Conservation (phyloP, 225 moss, liverwort and hornwort species). For the Sphagnum contortum region DNA sequence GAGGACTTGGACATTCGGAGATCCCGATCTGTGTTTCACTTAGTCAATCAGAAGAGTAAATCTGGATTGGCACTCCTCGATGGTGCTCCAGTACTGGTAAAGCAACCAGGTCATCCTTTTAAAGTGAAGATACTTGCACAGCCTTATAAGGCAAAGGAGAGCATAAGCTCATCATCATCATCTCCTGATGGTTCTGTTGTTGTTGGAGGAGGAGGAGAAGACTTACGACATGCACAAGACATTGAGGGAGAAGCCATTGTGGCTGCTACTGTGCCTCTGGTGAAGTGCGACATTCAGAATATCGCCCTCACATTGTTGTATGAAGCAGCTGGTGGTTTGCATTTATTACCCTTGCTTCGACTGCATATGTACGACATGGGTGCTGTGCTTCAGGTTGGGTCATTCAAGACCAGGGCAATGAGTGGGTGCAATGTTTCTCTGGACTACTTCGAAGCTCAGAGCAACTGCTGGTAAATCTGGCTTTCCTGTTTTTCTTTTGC, state of each 20-base stretch:
- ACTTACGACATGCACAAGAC: constrained; percentile 5
- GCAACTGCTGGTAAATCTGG: constrained; percentile 60
- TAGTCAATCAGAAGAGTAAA: constrained; percentile 89
- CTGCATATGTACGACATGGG: constrained; percentile 60
- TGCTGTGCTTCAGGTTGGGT: constrained; percentile 72
- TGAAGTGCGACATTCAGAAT: constrained; percentile 61
- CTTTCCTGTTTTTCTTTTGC: too few species aligned
- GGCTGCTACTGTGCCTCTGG: constrained; percentile 70
- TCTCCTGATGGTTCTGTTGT: too few species aligned
- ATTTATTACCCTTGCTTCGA: constrained; percentile 76
- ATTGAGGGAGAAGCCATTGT: constrained; percentile 31
- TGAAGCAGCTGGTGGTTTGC: constrained; percentile 86
- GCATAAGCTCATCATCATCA: too few species aligned
- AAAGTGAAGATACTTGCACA: constrained; percentile 74
- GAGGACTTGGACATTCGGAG: constrained; percentile 58
- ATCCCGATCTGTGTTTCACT: constrained; percentile 51
- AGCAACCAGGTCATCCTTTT: constrained; percentile 86
- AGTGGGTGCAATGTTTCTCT: constrained; percentile 71
- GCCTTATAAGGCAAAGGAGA: constrained; percentile 16
- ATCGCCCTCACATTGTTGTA: constrained; percentile 72
- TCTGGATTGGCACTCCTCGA: constrained; percentile 70
- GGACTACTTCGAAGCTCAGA: constrained; percentile 87
- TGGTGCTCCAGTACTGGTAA: constrained; percentile 71
- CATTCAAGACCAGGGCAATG: constrained; percentile 70
- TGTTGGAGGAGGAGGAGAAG: too few species aligned